These are phyloP conservation scores for Cryomyces minteri DNA, from an alignment of 495 filamentous ascomycete genomes.

Conservation along the genomic window DNA sequence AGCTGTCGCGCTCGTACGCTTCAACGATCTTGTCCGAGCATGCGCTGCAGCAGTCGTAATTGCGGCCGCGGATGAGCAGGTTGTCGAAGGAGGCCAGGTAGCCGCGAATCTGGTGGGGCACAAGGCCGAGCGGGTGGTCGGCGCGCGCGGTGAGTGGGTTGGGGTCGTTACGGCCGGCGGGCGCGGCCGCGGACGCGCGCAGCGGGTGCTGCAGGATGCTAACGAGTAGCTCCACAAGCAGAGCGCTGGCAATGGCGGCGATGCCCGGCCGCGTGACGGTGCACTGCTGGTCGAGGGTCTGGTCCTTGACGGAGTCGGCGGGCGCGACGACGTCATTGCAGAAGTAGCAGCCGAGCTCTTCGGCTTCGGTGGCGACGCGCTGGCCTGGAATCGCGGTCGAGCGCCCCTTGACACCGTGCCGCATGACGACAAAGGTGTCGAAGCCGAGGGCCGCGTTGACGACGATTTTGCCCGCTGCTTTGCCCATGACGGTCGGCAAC, in stretches of 20 bases:
- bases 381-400: neutral
- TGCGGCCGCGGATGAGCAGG: conserved; percentile 58
- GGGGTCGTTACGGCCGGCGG: conserved; percentile 9
- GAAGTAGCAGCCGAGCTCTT: conserved; percentile 86
- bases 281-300: conserved; percentile 93
- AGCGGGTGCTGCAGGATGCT: conserved; percentile 75
- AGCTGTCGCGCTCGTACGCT: conserved; percentile 55
- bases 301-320: conserved; percentile 82
- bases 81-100: conserved; percentile 79
- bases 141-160: conserved; percentile 11
- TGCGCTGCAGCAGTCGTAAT: conserved; percentile 82
- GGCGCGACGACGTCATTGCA: conserved; percentile 97
- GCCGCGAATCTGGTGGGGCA: conserved; percentile 87
- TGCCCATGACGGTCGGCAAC: conserved; percentile 96
- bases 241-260: conserved; percentile 76
- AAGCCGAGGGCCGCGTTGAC: conserved; percentile 94
- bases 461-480: conserved; percentile 79
- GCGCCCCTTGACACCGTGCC: conserved; percentile 47
- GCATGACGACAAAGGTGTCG: conserved; percentile 93
- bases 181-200: conserved; percentile 37
- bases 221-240: conserved; percentile 79
- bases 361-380: conserved; percentile 4
- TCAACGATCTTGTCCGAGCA: conserved; percentile 61
- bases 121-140: conserved; percentile 62
- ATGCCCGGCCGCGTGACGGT: conserved; percentile 90